phyloP scores from a whole-genome alignment of 306 rosid species.

The Quercus ilex region DNA sequence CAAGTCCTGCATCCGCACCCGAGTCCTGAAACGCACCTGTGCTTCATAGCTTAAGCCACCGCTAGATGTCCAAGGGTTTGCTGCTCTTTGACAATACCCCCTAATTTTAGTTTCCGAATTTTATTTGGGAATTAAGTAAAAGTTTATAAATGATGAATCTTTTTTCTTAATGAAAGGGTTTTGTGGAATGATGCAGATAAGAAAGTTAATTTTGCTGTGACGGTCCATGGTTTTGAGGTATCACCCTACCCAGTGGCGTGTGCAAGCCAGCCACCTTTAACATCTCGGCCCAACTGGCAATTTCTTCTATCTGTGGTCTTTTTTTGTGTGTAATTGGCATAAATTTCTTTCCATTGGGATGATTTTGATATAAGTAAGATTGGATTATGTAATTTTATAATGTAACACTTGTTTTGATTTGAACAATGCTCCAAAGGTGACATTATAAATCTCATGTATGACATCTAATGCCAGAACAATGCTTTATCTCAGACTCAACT shows the following conservation, averaged over 20 bases:
- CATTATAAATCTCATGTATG: too few species aligned
- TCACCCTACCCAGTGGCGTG: conserved; percentile 58
- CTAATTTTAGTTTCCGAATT: background rate
- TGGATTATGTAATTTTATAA: background rate
- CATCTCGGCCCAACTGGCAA: conserved; percentile 78
- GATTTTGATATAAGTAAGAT: background rate
- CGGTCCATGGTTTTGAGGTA: conserved; percentile 58
- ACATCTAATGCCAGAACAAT: too few species aligned
- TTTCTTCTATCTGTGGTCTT: background rate
- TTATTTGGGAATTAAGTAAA: background rate
- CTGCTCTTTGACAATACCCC: too few species aligned
- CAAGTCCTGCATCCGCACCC: too few species aligned
- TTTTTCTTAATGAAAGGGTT: conserved; percentile 2
- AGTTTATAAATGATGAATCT: background rate
- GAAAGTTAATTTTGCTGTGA: conserved; percentile 55
- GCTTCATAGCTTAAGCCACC: too few species aligned
- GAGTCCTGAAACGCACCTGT: too few species aligned
- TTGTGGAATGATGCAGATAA: conserved; percentile 38
- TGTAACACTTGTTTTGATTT: background rate
- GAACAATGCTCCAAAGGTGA: too few species aligned
- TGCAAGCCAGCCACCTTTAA: conserved; percentile 69
- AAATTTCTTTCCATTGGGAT: background rate
- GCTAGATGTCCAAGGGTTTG: background rate
- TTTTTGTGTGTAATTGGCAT: too few species aligned
- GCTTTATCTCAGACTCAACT: too few species aligned